Conservation (phyloP, 78 protist species). For the Parvularia atlantis region DNA sequence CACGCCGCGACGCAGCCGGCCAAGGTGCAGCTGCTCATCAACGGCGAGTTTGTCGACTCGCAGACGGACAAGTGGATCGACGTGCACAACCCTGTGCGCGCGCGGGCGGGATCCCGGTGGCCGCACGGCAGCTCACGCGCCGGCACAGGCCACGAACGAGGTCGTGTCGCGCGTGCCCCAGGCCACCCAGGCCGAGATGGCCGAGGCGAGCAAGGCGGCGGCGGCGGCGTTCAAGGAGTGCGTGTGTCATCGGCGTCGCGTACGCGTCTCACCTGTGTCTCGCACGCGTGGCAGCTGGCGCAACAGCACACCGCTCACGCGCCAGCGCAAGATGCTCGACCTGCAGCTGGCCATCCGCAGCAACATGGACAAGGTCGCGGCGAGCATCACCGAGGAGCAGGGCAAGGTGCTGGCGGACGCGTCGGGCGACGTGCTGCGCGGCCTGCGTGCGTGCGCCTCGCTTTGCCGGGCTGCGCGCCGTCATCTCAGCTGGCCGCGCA, state of each 20-base stretch:
- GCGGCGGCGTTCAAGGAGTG: slow-evolving; percentile 48
- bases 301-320: slow-evolving; percentile 53
- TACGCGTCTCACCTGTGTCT: too few relatives aligned
- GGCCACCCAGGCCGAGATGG: slow-evolving; percentile 68
- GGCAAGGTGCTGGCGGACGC: slow-evolving; percentile 96
- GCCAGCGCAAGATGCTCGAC: slow-evolving; percentile 72
- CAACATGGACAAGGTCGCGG: slow-evolving; percentile 59
- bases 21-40: slow-evolving; percentile 46
- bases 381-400: slow-evolving; percentile 73
- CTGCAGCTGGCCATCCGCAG: slow-evolving; percentile 65
- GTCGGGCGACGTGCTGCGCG: slow-evolving; percentile 74
- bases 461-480: neutral
- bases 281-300: too few relatives aligned
- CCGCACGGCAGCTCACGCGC: too few relatives aligned
- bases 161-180: slow-evolving; percentile 59
- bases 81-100: slow-evolving; percentile 72
- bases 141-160: slow-evolving; percentile 60
- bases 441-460: slow-evolving; percentile 16
- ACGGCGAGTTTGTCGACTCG: slow-evolving; percentile 73
- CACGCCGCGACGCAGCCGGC: too few relatives aligned
- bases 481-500: too few relatives aligned
- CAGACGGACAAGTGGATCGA: slow-evolving; percentile 58
- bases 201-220: slow-evolving; percentile 74
- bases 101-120: too few relatives aligned
- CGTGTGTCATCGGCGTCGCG: too few relatives aligned